Base-by-base conservation (phyloP, 2,329 filamentous ascomycete genomes). In the Cladorrhinum sp. region DNA sequence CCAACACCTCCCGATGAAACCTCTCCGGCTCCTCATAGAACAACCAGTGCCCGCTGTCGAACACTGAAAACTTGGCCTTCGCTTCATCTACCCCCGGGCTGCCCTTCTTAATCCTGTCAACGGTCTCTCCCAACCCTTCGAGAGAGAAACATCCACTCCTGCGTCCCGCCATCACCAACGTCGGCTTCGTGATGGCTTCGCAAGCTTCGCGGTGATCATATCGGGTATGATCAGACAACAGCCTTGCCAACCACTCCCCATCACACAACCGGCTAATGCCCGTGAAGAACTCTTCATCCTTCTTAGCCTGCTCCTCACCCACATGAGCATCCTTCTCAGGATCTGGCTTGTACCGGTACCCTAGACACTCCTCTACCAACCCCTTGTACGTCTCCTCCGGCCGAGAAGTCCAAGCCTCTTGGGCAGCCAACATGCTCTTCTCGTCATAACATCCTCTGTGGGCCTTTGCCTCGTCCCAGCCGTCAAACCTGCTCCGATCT, bases 151-250 rank as follows among this genome's bases (percentile, higher is more conserved):
- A 77, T 1, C 74, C 75, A 0, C 74, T 73, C 42, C 72, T 65
- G n/a, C 66, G 63, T 0, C 73, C 75, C 0, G 71, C 73, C 69
- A 77, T 69, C 7, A 77, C 75, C 57, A 77, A 60, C 42, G 70
- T 69, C 50, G 75, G 74, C 61, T 68, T 66, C 21, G 28, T 61
- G 30, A 77, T 72, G 26, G 61, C 59, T 64, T 76, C 75, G 28
- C 73, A 67, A 1, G 74, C 75, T 66, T 77, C 75, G 39, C 75
- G 73, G 65, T 77, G 75, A 56, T 77, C 75, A 58, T 77, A 77
- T 23, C 75, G 62, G 53, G 75, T 77, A 58, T 77, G 75, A 54
- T 77, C 75, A 1, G 72, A 73, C 36, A 77, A 61, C 61, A 77
- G 57, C 56, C 70, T 67, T 24, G 75, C 75, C 21, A 77, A 64